Conservation (phyloP, 1,284 basidiomycete genomes). For the Malassezia nana region DNA sequence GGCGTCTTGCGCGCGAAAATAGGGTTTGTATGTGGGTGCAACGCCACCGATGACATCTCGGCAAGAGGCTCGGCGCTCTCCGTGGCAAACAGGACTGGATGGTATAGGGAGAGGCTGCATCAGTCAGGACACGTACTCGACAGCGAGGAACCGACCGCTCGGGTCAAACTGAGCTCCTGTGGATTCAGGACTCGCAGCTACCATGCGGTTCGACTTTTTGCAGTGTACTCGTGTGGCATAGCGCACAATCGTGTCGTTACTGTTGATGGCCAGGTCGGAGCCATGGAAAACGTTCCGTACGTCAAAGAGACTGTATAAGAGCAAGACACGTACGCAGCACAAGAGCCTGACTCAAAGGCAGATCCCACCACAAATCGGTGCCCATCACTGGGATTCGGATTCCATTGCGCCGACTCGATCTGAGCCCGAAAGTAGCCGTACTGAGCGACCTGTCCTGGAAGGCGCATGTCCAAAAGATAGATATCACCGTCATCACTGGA, state of each 20-base stretch:
- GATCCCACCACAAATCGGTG: slow-evolving; percentile 14
- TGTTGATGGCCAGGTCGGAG: background rate
- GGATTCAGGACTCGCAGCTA: background rate
- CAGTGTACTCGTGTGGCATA: slow-evolving; percentile 9
- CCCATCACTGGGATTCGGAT: slow-evolving; percentile 16
- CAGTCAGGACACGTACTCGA: slow-evolving; percentile 1
- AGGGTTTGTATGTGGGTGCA: slow-evolving; percentile 8
- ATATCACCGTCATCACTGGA: slow-evolving; percentile 15
- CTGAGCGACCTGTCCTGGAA: slow-evolving; percentile 6
- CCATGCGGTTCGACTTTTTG: background rate
- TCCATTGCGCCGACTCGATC: slow-evolving; percentile 15
- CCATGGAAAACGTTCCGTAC: slow-evolving; percentile 5
- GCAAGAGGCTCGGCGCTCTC: slow-evolving; percentile 13
- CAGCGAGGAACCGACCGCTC: slow-evolving; percentile 7
- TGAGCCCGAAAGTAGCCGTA: slow-evolving; percentile 9
- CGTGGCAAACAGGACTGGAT: slow-evolving; percentile 12
- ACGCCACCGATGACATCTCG: slow-evolving; percentile 9
- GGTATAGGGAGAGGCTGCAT: slow-evolving; percentile 12
- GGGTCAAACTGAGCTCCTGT: slow-evolving; percentile 18
- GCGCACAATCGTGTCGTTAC: slow-evolving; percentile 1
- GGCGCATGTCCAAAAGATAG: slow-evolving; percentile 13
- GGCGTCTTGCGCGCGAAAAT: background rate
- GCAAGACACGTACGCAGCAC: slow-evolving; percentile 4
- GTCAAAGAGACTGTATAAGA: slow-evolving; percentile 9
- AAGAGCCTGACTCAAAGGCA: background rate